Conservation (phyloP, 2,329 filamentous ascomycete species). For the Pseudopithomyces maydicus region DNA sequence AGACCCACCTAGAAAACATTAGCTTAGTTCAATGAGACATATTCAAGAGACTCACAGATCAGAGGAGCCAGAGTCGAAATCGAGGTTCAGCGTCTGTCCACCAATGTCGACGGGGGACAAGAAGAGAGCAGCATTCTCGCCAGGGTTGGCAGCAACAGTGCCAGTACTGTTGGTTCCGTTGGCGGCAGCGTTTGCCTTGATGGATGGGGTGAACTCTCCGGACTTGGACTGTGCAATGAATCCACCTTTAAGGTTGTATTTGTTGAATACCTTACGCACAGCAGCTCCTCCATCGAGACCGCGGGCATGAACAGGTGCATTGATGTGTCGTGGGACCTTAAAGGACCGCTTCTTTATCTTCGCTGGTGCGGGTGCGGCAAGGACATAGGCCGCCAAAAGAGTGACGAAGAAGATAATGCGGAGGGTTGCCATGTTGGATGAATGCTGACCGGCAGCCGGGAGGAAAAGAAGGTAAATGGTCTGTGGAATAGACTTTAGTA, state of each 20-base stretch:
- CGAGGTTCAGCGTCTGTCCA: slow-evolving; percentile 69
- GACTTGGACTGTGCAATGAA: slow-evolving; percentile 47
- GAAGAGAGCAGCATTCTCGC: slow-evolving; percentile 70
- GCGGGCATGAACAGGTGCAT: slow-evolving; percentile 56
- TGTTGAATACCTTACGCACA: slow-evolving; percentile 69
- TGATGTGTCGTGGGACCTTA: slow-evolving; percentile 63
- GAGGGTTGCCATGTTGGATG: slow-evolving; percentile 42
- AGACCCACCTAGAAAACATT: slow-evolving; percentile 63
- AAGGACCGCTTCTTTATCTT: slow-evolving; percentile 62
- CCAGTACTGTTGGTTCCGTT: slow-evolving; percentile 51
- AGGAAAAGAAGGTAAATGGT: slow-evolving; percentile 31
- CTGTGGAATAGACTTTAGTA: slow-evolving; percentile 22
- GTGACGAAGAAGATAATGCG: slow-evolving; percentile 51
- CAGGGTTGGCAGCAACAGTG: slow-evolving; percentile 67
- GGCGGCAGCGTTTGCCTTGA: slow-evolving; percentile 40
- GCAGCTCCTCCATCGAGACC: slow-evolving; percentile 62
- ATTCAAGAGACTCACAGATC: slow-evolving; percentile 60
- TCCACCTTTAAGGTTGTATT: slow-evolving; percentile 59
- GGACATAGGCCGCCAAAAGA: slow-evolving; percentile 53
- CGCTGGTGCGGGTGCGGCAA: slow-evolving; percentile 51
- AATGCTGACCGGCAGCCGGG: slow-evolving; percentile 47
- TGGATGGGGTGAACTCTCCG: slow-evolving; percentile 9
- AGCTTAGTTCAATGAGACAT: slow-evolving; percentile 11
- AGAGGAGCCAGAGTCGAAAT: slow-evolving; percentile 78
- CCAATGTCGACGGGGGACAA: slow-evolving; percentile 72